Evolutionary conservation across 495 filamentous ascomycete species (phyloP).

Genomic region (Sabuloglossum arenarium): DNA sequence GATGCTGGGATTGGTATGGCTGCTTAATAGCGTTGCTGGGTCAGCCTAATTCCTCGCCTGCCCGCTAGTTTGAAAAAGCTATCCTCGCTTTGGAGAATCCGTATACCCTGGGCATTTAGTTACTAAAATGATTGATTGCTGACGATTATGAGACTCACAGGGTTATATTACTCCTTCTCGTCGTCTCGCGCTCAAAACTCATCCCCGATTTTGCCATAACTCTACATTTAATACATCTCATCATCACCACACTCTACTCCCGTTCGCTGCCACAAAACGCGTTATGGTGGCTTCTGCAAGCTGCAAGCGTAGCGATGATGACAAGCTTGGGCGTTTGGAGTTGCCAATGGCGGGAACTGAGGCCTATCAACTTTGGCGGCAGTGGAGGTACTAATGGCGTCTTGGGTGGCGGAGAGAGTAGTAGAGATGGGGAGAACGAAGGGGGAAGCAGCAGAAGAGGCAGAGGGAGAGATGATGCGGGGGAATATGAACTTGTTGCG

Average conservation of each 20-base stretch:
- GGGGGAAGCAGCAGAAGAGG: conserved; percentile 17
- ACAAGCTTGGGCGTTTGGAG: conserved; percentile 63
- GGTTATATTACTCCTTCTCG: conserved; percentile 53
- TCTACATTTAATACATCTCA: conserved; percentile 67
- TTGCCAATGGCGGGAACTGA: conserved; percentile 73
- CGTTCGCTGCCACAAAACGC: conserved; percentile 45
- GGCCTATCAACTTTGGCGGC: conserved; percentile 75
- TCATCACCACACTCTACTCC: conserved; percentile 57
- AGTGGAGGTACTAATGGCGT: conserved; percentile 20
- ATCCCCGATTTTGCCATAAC: conserved; percentile 87
- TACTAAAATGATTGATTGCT: neutral
- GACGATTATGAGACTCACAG: conserved; percentile 18
- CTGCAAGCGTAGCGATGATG: conserved; percentile 45
- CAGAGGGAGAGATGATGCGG: conserved; percentile 33
- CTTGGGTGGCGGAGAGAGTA: conserved; percentile 7
- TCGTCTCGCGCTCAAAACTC: conserved; percentile 74
- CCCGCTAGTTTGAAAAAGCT: neutral
- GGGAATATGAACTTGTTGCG: conserved; percentile 66
- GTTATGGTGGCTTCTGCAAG: conserved; percentile 80
- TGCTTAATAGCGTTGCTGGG: conserved; percentile 58
- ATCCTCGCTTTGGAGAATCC: neutral
- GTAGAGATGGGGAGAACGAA: too few species aligned
- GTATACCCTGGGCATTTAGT: neutral
- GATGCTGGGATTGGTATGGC: conserved; percentile 74
- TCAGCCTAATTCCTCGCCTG: conserved; percentile 23